phyloP scores from a whole-genome alignment of 2,329 filamentous ascomycete species.

The Aspergillus vadensis region DNA sequence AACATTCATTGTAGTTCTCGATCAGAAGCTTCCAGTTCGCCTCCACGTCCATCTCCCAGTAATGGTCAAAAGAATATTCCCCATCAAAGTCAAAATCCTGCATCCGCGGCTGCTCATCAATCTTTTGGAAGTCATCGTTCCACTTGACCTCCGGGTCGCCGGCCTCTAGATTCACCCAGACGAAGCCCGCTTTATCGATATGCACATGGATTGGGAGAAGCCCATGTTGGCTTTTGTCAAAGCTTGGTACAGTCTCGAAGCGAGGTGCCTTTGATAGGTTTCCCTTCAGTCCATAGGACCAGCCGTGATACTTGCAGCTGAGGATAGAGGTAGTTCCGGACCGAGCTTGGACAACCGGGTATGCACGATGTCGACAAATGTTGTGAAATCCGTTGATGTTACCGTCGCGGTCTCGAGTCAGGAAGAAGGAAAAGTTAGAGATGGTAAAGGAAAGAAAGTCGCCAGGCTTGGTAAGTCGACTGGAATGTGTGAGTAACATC shows the following conservation, averaged over 20 bases:
- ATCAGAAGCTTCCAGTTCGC: conserved; percentile 29
- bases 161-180: conserved; percentile 29
- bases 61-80: conserved; percentile 27
- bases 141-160: conserved; percentile 22
- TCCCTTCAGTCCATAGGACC: conserved; percentile 29
- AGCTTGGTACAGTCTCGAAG: conserved; percentile 24
- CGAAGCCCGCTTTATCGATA: conserved; percentile 24
- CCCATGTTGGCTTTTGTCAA: conserved; percentile 22
- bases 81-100: conserved; percentile 26
- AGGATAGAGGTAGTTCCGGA: conserved; percentile 22
- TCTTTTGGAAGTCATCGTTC: conserved; percentile 20
- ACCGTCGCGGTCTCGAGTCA: conserved; percentile 10
- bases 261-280: conserved; percentile 28
- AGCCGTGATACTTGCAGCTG: conserved; percentile 30
- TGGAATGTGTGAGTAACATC: conserved; percentile 26
- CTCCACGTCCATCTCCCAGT: conserved; percentile 29
- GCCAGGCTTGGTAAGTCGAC: conserved; percentile 26
- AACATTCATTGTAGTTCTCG: conserved; percentile 32
- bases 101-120: conserved; percentile 27
- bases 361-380: conserved; percentile 27
- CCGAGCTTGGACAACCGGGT: conserved; percentile 19
- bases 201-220: conserved; percentile 26
- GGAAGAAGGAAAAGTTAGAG: conserved; percentile 14
- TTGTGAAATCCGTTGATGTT: conserved; percentile 27
- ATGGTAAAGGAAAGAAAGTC: conserved; percentile 20